A percentile compares a stretch with the other conserved stretches of the same genome.
phyloP scores from a whole-genome alignment of 768 basidiomycete genomes.

The Tubosaeta sp. region DNA sequence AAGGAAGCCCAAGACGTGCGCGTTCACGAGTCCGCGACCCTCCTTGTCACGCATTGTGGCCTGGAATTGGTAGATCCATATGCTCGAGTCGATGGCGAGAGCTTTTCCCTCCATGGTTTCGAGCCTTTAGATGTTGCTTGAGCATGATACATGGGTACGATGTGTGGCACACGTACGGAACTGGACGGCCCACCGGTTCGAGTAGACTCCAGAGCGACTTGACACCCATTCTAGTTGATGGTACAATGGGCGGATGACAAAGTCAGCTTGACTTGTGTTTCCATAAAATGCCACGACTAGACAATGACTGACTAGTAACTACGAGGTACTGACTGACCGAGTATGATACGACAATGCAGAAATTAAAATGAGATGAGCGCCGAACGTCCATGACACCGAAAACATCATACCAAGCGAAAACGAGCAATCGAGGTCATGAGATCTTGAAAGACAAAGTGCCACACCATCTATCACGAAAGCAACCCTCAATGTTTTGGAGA shows the following conservation, averaged over 20 bases:
- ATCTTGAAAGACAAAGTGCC: constrained; percentile 7
- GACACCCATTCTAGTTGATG: constrained; percentile 71
- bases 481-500: constrained; percentile 22
- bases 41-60: constrained; percentile 99
- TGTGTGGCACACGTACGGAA: constrained; percentile 56
- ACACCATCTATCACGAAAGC: constrained; percentile 4
- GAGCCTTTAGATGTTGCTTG: constrained; percentile 47
- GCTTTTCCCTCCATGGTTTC: constrained; percentile 94
- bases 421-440: constrained; percentile 9
- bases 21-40: constrained; percentile 84
- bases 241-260: neutral
- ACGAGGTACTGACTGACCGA: neutral
- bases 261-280: constrained; percentile 1
- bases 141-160: neutral
- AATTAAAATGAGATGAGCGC: constrained; percentile 16
- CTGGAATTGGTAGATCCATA: constrained; percentile 99
- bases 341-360: constrained; percentile 15
- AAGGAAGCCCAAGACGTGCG: constrained; percentile 88
- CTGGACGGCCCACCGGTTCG: constrained; percentile 89
- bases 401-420: constrained; percentile 15
- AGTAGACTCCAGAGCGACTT: constrained; percentile 94
- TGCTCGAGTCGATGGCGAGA: constrained; percentile 97
- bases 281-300: constrained; percentile 8
- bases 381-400: constrained; percentile 11
- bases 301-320: neutral